Conservation (phyloP, 305 asterid genomes). For the Rubia peregrina region DNA sequence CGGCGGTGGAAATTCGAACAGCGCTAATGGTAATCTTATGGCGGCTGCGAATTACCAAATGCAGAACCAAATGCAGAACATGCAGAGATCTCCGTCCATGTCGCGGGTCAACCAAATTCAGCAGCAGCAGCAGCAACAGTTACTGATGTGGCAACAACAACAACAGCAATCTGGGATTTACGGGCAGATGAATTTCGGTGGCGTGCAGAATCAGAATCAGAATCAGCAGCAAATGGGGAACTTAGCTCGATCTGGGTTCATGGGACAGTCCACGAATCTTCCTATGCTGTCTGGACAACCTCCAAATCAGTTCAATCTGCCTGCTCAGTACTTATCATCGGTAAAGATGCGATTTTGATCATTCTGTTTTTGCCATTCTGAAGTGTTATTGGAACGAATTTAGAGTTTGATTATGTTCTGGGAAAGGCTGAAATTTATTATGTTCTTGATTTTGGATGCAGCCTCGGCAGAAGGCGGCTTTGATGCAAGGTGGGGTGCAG, state of each 20-base stretch:
- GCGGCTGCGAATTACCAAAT: conserved; percentile 52
- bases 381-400: neutral
- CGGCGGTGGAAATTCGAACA: conserved; percentile 18
- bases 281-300: conserved; percentile 75
- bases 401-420: neutral
- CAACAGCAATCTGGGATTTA: conserved; percentile 42
- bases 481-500: conserved; percentile 79
- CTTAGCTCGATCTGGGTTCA: conserved; percentile 53
- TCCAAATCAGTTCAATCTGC: conserved; percentile 70
- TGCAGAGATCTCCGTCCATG: conserved; percentile 60
- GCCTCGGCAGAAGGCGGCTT: conserved; percentile 77
- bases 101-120: conserved; percentile 63
- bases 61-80: conserved; percentile 46
- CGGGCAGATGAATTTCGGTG: conserved; percentile 71
- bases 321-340: conserved; percentile 61
- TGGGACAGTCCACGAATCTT: conserved; percentile 58
- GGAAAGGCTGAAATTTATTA: neutral
- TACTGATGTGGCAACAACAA: neutral
- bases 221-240: conserved; percentile 34
- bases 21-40: conserved; percentile 35
- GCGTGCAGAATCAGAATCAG: conserved; percentile 17
- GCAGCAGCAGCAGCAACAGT: conserved; percentile 56
- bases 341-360: conserved; percentile 24
- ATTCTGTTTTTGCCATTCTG: neutral
- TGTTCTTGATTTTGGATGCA: conserved; percentile 32